phyloP scores from a whole-genome alignment of 352 stramenopile species.

The Globisporangium cystogenes region DNA sequence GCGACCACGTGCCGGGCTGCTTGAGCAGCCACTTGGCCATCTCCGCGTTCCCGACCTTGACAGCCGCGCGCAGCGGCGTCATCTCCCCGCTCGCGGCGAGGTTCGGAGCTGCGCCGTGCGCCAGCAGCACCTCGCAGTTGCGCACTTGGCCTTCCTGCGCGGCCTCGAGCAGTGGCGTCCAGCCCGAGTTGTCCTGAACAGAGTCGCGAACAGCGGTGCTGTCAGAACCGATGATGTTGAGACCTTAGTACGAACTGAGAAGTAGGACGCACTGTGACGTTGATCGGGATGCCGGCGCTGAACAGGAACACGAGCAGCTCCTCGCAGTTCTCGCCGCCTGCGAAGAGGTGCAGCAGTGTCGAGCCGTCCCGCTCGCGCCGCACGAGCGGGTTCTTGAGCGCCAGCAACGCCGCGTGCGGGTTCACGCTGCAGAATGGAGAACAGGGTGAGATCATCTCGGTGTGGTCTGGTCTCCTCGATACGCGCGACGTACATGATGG shows the following conservation, averaged over 20 bases:
- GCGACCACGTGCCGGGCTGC: slow-evolving; percentile 30
- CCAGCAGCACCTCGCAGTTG: slow-evolving; percentile 39
- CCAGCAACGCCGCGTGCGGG: slow-evolving; percentile 4
- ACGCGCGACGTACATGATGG: slow-evolving; percentile 12
- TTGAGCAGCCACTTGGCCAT: slow-evolving; percentile 44
- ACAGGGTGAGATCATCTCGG: too few species aligned
- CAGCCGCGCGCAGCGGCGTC: slow-evolving; percentile 39
- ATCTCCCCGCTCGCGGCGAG: slow-evolving; percentile 20
- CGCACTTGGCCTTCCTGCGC: slow-evolving; percentile 47
- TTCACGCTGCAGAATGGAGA: slow-evolving; percentile 7
- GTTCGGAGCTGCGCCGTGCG: slow-evolving; percentile 30
- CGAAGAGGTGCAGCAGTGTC: slow-evolving; percentile 16
- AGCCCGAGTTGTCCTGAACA: slow-evolving; percentile 32
- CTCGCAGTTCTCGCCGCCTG: slow-evolving; percentile 14
- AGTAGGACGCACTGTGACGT: slow-evolving; percentile 19
- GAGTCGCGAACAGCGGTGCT: too few species aligned
- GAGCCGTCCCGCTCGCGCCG: slow-evolving; percentile 13
- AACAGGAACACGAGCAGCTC: slow-evolving; percentile 42
- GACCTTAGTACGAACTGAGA: background rate
- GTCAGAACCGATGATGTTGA: too few species aligned
- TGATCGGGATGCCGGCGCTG: slow-evolving; percentile 27
- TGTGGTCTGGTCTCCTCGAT: too few species aligned
- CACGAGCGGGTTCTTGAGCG: slow-evolving; percentile 8
- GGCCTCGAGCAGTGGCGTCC: slow-evolving; percentile 57
- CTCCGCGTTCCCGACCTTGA: slow-evolving; percentile 52